These are phyloP conservation scores for Anthracocystis setariae DNA, from an alignment of 1,284 basidiomycete species.

Conservation along the genomic window DNA sequence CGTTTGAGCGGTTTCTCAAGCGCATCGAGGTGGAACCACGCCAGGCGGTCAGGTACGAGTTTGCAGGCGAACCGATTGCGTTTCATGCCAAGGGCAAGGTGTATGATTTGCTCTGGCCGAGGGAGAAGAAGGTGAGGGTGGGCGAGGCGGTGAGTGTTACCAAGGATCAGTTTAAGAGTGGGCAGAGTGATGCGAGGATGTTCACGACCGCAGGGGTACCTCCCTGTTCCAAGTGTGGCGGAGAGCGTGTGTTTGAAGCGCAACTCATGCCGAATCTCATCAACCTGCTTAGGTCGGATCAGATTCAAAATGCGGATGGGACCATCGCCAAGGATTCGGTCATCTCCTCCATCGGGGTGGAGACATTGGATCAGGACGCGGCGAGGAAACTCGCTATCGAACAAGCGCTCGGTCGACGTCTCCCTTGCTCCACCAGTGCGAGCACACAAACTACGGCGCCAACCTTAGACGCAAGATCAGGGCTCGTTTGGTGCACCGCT, in stretches of 20 bases:
- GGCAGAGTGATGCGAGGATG: not conserved
- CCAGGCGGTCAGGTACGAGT: conserved; percentile 66
- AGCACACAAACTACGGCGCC: conserved; percentile 1
- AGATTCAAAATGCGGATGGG: conserved; percentile 35
- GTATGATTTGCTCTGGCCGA: conserved; percentile 59
- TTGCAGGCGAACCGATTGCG: conserved; percentile 57
- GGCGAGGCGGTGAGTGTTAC: conserved; percentile 27
- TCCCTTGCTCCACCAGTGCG: conserved; percentile 8
- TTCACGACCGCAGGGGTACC: conserved; percentile 39
- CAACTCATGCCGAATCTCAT: conserved; percentile 67
- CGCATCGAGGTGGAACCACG: conserved; percentile 53
- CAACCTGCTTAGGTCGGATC: conserved; percentile 53
- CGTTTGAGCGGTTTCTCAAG: conserved; percentile 63
- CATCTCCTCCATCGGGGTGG: not conserved
- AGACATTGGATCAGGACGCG: conserved; percentile 20
- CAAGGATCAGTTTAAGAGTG: conserved; percentile 23
- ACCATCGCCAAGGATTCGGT: conserved; percentile 4
- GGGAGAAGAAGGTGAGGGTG: conserved; percentile 5
- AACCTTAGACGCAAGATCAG: conserved; percentile 37
- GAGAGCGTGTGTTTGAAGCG: conserved; percentile 60
- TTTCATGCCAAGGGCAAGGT: conserved; percentile 54
- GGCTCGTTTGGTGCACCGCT: conserved; percentile 62
- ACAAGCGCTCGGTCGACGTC: conserved; percentile 50
- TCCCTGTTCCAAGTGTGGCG: conserved; percentile 55
- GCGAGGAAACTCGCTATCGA: conserved; percentile 54